phyloP scores from a whole-genome alignment of 1,284 basidiomycete genomes.

The Trametes pubescens region DNA sequence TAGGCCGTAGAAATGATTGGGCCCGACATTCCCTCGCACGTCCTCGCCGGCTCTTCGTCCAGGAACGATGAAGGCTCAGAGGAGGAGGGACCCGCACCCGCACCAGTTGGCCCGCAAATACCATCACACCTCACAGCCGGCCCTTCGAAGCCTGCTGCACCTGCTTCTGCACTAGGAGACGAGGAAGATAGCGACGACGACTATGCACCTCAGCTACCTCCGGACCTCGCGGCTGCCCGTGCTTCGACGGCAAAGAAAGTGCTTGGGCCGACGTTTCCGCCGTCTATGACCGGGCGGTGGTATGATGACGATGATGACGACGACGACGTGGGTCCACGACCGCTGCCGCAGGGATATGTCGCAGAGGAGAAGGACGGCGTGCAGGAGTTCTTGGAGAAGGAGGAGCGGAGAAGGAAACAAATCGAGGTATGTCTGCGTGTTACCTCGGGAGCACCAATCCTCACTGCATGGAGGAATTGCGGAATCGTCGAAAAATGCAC shows the following conservation, averaged over 20 bases:
- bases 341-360: slow-evolving; percentile 56
- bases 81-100: slow-evolving; percentile 25
- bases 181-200: slow-evolving; percentile 58
- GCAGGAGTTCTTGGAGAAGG: slow-evolving; percentile 80
- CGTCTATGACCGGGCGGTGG: slow-evolving; percentile 39
- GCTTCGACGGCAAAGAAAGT: slow-evolving; percentile 38
- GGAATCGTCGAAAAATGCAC: no score
- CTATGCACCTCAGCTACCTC: slow-evolving; percentile 70
- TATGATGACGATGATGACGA: slow-evolving; percentile 66
- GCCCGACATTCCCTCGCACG: slow-evolving; percentile 57
- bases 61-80: slow-evolving; percentile 18
- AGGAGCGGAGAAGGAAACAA: slow-evolving; percentile 75
- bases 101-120: slow-evolving; percentile 33
- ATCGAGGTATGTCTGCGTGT: slow-evolving; percentile 58
- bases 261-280: slow-evolving; percentile 50
- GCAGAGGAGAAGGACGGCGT: slow-evolving; percentile 64
- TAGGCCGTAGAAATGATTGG: slow-evolving; percentile 49
- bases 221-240: slow-evolving; percentile 58
- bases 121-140: slow-evolving; percentile 15
- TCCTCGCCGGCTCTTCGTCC: slow-evolving; percentile 34
- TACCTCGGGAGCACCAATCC: neutral
- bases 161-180: slow-evolving; percentile 1
- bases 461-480: no score
- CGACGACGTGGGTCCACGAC: slow-evolving; percentile 81
- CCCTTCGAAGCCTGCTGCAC: slow-evolving; percentile 2